Base-by-base conservation (phyloP, 495 filamentous ascomycete species). In the Aspergillus saccharolyticus region DNA sequence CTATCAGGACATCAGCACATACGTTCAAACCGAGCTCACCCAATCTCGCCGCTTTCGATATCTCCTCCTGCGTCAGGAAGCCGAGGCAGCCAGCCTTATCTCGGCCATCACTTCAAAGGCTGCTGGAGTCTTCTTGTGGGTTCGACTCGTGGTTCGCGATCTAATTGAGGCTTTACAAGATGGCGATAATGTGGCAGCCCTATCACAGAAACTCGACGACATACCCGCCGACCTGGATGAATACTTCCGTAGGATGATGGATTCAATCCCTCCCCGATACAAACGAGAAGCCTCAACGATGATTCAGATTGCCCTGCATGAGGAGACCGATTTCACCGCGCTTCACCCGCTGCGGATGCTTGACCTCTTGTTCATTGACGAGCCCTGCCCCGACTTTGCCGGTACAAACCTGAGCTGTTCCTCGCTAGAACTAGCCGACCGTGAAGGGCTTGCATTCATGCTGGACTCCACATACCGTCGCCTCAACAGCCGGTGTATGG, bases 401-500 rank as follows among this genome's bases (percentile, higher is more conserved):
- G 20, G 16, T 17, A 28, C 19, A 14, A 19, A 19, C 7, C 44
- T 17, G 15, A 17, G 20, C 17, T 20, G 17, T 20, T 4, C 9
- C 8, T 8, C 22, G 1, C 22, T 51, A 7, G 9, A 12, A 5
- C 9, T 51, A 8, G 15, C 10, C 30, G 48, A 51, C 14, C 19
- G 12, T 28, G 21, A 51, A 28, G 21, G 48, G 20, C 48, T 51
- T 12, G 14, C 10, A 25, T 51, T 51, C 8, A 12, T 14, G 10
- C 20, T 51, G 2, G 21, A 51, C 20, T 51, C 48, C 2, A 51
- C 48, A 2, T 8, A 25, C 14, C 21, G 48, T 14, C 20, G 48
- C n/a, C 20, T 51, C 12, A 51, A 51, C 21, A 51, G 48, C 16
- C 48, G 48, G 28, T 51, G 48, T 24, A 51, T 51, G 48, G 48